Conservation (phyloP, 768 basidiomycete species). For the Termitomyces sp. region DNA sequence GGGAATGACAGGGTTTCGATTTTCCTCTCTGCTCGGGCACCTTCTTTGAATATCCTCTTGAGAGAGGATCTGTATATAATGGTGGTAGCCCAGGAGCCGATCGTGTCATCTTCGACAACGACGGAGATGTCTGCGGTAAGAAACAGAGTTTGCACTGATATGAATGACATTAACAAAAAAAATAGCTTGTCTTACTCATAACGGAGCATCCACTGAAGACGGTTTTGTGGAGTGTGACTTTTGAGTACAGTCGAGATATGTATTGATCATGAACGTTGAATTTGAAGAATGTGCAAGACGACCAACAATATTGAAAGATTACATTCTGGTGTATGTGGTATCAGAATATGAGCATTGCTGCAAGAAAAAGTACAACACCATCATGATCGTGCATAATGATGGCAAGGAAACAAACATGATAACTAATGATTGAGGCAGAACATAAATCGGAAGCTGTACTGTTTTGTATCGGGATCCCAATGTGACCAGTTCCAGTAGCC, state of each 20-base stretch:
- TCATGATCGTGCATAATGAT: neutral
- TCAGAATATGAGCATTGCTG: neutral
- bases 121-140: slow-evolving; percentile 20
- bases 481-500: slow-evolving; percentile 97
- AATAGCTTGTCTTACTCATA: slow-evolving; percentile 23
- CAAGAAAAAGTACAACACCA: slow-evolving; percentile 16
- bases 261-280: neutral
- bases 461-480: slow-evolving; percentile 99
- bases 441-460: slow-evolving; percentile 98
- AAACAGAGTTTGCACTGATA: neutral
- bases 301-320: neutral
- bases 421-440: slow-evolving; percentile 55
- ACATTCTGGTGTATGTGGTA: neutral
- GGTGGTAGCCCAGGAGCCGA: slow-evolving; percentile 23
- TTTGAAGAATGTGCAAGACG: too few species aligned
- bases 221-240: slow-evolving; percentile 21
- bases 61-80: slow-evolving; percentile 15
- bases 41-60: slow-evolving; percentile 22
- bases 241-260: slow-evolving; percentile 3
- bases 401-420: neutral
- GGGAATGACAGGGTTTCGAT: slow-evolving; percentile 13
- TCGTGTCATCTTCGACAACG: slow-evolving; percentile 23
- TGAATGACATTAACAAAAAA: neutral
- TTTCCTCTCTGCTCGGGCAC: slow-evolving; percentile 19
- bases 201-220: slow-evolving; percentile 18